Evolutionary conservation across 768 basidiomycete species (phyloP).

Genomic region (Leucosporidium yakuticum): DNA sequence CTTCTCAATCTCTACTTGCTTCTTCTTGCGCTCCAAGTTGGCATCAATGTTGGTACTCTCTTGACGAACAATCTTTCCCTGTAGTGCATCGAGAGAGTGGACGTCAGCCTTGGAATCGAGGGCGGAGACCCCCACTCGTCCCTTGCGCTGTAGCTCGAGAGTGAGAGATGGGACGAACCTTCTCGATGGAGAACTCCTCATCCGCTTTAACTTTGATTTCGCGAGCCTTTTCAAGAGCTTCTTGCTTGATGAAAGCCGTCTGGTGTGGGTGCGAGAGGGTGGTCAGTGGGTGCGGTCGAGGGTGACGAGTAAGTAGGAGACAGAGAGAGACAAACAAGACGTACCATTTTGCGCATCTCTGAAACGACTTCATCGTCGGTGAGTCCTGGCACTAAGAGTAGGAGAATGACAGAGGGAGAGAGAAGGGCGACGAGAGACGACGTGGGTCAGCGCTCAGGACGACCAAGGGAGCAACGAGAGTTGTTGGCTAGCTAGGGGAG

Average conservation of each 20-base stretch:
- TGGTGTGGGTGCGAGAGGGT: background rate
- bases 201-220: conserved; percentile 97
- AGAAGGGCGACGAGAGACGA: background rate
- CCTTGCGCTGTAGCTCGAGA: too few relatives aligned
- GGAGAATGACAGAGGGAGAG: background rate
- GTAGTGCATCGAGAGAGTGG: conserved; percentile 8
- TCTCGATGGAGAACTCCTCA: conserved; percentile 98
- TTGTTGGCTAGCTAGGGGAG: too few relatives aligned
- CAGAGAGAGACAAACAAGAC: too few relatives aligned
- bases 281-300: background rate
- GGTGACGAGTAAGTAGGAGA: conserved; percentile 5
- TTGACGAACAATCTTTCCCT: conserved; percentile 97
- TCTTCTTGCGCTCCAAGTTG: conserved; percentile 90
- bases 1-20: conserved; percentile 85
- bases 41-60: conserved; percentile 92
- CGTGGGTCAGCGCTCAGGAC: background rate
- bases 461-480: background rate
- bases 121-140: background rate
- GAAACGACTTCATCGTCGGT: conserved; percentile 85
- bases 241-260: conserved; percentile 98
- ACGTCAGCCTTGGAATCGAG: background rate
- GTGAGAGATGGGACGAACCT: conserved; percentile 52
- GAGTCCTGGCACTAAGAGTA: conserved; percentile 23
- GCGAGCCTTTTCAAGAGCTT: conserved; percentile 92
- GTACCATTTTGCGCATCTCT: conserved; percentile 99